Conservation (phyloP, 164 flowering plant genomes). For the Vitis amurensis region DNA sequence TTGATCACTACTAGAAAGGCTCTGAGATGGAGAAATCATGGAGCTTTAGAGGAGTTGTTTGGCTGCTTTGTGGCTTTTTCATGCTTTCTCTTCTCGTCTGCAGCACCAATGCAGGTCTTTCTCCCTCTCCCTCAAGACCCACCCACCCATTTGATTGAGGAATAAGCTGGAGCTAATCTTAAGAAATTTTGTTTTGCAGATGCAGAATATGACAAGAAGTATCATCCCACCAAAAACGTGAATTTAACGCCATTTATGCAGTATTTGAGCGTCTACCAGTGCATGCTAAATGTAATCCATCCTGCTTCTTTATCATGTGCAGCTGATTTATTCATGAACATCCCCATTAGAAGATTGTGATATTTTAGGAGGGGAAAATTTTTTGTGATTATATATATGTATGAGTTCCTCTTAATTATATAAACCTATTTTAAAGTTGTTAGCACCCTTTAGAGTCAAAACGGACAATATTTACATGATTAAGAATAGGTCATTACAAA, state of each 20-base stretch:
- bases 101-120: neutral
- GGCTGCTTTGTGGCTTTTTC: neutral
- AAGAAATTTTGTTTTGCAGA: neutral
- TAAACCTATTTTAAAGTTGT: too few species aligned
- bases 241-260: slow-evolving; percentile 19
- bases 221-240: slow-evolving; percentile 10
- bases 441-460: too few species aligned
- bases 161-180: too few species aligned
- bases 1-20: neutral
- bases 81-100: neutral
- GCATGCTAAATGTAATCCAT: slow-evolving; percentile 6
- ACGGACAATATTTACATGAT: too few species aligned
- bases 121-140: neutral
- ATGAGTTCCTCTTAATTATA: too few species aligned
- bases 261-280: slow-evolving; percentile 16
- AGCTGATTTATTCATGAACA: too few species aligned
- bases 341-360: too few species aligned
- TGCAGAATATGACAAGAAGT: neutral
- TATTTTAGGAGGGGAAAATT: too few species aligned
- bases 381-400: too few species aligned
- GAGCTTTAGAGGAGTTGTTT: neutral
- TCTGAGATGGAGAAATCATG: neutral
- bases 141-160: too few species aligned
- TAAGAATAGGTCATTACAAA: too few species aligned
- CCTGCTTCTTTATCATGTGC: too few species aligned